Evolutionary conservation across 2,329 filamentous ascomycete genomes (phyloP), one percentile per base, ranked within the genome.

Genomic region (Clarireedia monteithiana): DNA sequence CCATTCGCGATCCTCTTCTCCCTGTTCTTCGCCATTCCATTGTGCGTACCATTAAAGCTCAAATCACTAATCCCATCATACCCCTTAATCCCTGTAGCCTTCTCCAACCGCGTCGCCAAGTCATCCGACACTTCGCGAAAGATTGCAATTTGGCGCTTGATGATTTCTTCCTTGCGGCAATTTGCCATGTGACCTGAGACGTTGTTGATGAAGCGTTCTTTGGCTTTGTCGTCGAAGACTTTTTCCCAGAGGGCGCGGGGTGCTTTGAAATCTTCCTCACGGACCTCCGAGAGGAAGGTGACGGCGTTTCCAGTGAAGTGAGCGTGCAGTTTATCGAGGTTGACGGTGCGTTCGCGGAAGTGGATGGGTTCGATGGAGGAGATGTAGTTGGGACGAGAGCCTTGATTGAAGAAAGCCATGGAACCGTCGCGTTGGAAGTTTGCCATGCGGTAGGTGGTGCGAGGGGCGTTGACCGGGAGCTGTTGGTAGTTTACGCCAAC

Each of bases 171-270:
- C 60, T 77, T 72, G 1, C 80, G 81, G 48, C 70, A 76, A 46
- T 75, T 74, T 27, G 70, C 71, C 60, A 86, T 69, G 63, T 85
- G 81, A 2, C 72, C 79, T 1, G 81, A 70, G 26, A 86, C 74
- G 59, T 85, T 86, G 56, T 72, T 67, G 44, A 86, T 70, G 56
- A 84, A 82, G 66, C 82, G 80, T 2, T 81, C 76, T 65, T 85
- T 82, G 4, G 80, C 82, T 2, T 70, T 61, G 0, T 72, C 73
- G n/a, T 70, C 67, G 2, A 76, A 77, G 4, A 65, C 59, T 14
- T 71, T 68, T 17, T 70, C 64, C 67, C 67, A 69, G 3, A 69
- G 58, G 12, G 64, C 65, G 36, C 67, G 67, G 14, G 67, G 63
- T 50, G 68, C 67, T 6, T 69, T 66, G 50, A 64, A 70, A 48